These are phyloP conservation scores for Gracilariopsis chorda DNA, from an alignment of 23 red algal genomes.

Conservation along the genomic window DNA sequence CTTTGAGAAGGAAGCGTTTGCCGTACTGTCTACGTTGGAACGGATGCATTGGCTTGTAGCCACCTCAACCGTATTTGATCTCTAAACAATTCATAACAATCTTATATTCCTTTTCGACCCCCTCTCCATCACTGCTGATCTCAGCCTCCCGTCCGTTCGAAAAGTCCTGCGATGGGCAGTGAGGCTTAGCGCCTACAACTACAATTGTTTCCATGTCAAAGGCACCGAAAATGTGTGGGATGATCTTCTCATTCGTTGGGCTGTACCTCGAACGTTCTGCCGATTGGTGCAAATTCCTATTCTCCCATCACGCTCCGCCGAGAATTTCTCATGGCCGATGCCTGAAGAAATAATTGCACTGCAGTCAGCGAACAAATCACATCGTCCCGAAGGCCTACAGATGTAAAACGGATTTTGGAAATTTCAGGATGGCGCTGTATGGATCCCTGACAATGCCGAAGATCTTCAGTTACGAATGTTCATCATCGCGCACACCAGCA, in stretches of 20 bases:
- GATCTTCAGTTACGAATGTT: background rate
- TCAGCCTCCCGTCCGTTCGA: background rate
- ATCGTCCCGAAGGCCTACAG: background rate
- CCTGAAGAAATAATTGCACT: too few relatives aligned
- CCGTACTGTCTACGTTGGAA: background rate
- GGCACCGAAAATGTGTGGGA: background rate
- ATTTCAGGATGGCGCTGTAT: background rate
- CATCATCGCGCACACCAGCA: constrained; percentile 2
- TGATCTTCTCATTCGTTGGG: background rate
- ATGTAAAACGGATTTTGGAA: background rate
- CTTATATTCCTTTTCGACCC: background rate
- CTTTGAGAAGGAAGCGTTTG: too few relatives aligned
- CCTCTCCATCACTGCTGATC: background rate
- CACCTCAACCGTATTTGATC: background rate
- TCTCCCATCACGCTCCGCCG: too few relatives aligned
- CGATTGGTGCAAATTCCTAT: too few relatives aligned
- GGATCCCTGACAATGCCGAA: background rate
- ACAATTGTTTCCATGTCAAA: background rate
- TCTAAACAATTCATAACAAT: background rate
- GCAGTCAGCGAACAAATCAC: too few relatives aligned
- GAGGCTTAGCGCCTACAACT: background rate
- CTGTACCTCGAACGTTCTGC: too few relatives aligned
- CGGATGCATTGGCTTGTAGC: background rate
- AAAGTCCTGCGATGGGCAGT: constrained; percentile 3
- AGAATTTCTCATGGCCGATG: too few relatives aligned